Base-by-base conservation (phyloP, 768 basidiomycete species). In the Calocera viscosa region DNA sequence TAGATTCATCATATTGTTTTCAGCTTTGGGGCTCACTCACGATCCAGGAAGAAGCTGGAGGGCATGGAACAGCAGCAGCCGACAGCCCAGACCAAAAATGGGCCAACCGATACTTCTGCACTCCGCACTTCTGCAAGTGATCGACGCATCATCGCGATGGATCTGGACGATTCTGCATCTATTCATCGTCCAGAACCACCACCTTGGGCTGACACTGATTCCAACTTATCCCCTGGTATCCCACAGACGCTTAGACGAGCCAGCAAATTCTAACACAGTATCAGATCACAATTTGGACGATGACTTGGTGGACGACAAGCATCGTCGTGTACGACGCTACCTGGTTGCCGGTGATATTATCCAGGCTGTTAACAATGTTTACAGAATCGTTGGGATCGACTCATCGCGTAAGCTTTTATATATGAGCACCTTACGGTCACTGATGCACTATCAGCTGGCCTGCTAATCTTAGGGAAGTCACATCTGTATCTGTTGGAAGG, bases 401-500 rank as follows among this genome's bases (percentile, higher is more conserved):
- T 91, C 91, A 17, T 91, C 87, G 68, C 92, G 93, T 94, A 69
- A 73, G 88, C 79, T 1, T n/a, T 30, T 30, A 26, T 38, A 12
- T 39, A 19, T 32, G 35, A 12, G 11, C 22, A 34, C 16, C 16
- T 35, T 64, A n/a, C 33, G 22, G 19, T 70, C 34, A 24, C 19
- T 67, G 0, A 14, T 49, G 39, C 49, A 67, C 32, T 14, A 41
- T 47, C 71, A 89, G 92, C 93, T 67, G 94, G 94, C 0, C 80
- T 96, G 8, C 79, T 97, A 28, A 94, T 97, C 64, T 83, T 94
- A 17, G 94, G 93, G 14, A 83, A 82, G 49, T 87, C 85, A 1
- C 90, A 94, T 71, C 75, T 96, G 5, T 97, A 96, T 71, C 89
- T 96, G 81, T 76, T 95, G 17, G 93, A 97, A 70, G 92, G 92